Evolutionary conservation across 2,329 filamentous ascomycete species (phyloP).

Genomic region (Fusarium goolgardi): DNA sequence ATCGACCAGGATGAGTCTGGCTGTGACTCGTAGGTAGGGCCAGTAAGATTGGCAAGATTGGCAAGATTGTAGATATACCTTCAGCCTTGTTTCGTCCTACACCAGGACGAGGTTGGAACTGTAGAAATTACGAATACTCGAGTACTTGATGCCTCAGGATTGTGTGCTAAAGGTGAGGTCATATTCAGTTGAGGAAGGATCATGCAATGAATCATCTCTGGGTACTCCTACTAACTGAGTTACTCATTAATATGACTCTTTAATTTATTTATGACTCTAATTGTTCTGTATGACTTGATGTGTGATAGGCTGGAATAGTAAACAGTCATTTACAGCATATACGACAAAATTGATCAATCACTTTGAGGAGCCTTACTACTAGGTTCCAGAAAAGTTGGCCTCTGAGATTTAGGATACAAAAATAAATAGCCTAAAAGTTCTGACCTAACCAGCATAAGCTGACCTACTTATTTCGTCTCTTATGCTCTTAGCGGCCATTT

Average conservation of each 20-base stretch:
- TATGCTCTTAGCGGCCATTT: no score
- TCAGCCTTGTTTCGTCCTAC: constrained; percentile 33
- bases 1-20: constrained; percentile 5
- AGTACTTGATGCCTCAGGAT: constrained; percentile 46
- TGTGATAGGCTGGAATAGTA: constrained; percentile 16
- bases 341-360: not conserved
- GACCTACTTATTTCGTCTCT: no score
- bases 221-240: not conserved
- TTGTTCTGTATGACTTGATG: constrained; percentile 1
- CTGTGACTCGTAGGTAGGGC: not conserved
- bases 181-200: not conserved
- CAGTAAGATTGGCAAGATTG: not conserved
- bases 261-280: constrained; percentile 33
- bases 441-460: no score
- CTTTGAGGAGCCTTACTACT: no score
- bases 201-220: constrained; percentile 1
- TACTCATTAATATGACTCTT: constrained; percentile 31
- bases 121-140: constrained; percentile 12
- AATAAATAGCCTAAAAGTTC: no score
- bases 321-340: not conserved
- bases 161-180: not conserved
- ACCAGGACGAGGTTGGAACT: constrained; percentile 18
- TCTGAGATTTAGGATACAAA: no score
- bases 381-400: no score
- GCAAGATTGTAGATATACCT: constrained; percentile 21